Evolutionary conservation across 495 filamentous ascomycete genomes (phyloP), one percentile per base, ranked within the genome.

Genomic region (Xylaria bambusicola): DNA sequence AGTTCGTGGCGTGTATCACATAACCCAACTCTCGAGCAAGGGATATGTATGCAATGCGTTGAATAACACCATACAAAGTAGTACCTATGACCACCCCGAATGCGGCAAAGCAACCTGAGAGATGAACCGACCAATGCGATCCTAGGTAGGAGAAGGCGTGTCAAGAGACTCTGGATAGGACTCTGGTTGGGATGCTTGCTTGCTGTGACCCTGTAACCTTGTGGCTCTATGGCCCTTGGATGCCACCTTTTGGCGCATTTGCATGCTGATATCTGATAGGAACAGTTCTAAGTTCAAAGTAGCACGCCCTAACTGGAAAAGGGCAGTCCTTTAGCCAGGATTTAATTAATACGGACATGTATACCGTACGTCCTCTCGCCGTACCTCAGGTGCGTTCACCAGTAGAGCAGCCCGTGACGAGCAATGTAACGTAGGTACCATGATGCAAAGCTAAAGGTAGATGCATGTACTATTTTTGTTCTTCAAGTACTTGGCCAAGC

Each of bases 1-100:
- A 50, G 35, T 44, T 51, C 46, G 56, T 51, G 56, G 49, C 56
- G 46, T 50, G 56, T 58, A 31, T 35, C 46, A 58, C 56, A 35
- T 41, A 58, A 27, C 46, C 46, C 15, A 6, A 15, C 36, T 38
- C 18, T 36, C 3, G 36, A 44, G 35, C 56, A 18, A 17, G 38
- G 26, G 8, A 38, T 21, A 44, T 50, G 56, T 26, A 35, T 50
- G 56, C 36, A 35, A 35, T 51, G 35, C 13, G 52, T 36, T 18
- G 35, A 42, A 44, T 17, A 26, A 33, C n/a, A n/a, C n/a, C n/a
- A 10, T 33, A 33, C 29, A 33, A 5, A 33, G 10, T 33, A 5
- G 29, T 33, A 33, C 29, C 29, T 29, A 44, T 20, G 18, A 18
- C 38, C 18, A 26, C 47, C 44, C 46, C 56, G 36, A 51, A 51